Percentiles rank a stretch among this genome's conserved stretches.
Evolutionary conservation across 176 grass and related monocot genomes (phyloP).

Genomic region (Cenchrus fungigraminus): DNA sequence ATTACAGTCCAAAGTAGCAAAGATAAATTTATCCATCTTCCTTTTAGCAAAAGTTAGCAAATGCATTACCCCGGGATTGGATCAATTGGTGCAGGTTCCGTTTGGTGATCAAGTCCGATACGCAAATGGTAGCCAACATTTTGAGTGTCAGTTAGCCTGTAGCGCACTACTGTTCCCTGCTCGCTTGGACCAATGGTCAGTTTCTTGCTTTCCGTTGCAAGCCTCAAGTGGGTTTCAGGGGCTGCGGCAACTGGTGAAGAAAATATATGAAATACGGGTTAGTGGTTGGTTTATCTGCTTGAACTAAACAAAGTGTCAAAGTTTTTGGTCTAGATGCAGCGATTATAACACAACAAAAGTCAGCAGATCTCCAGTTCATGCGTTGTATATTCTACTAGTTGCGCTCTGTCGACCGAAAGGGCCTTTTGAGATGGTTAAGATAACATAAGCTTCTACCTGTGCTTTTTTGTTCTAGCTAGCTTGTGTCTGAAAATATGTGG

Average conservation of each 20-base stretch:
- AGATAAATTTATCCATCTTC: neutral
- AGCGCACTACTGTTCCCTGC: conserved; percentile 22
- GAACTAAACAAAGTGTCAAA: neutral
- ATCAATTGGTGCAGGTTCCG: conserved; percentile 26
- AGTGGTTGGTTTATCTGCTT: neutral
- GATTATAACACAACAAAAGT: neutral
- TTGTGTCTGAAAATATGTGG: neutral
- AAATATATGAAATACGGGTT: no score
- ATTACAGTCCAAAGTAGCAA: neutral
- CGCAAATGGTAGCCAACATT: neutral
- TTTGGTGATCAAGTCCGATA: conserved; percentile 7
- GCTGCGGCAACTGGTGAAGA: conserved; percentile 26
- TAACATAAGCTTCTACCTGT: neutral
- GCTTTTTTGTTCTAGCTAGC: neutral
- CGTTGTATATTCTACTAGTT: neutral
- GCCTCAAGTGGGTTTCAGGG: conserved; percentile 12
- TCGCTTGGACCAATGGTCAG: conserved; percentile 13
- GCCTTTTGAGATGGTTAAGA: neutral
- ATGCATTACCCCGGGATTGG: neutral
- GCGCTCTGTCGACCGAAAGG: neutral
- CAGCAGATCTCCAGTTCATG: neutral
- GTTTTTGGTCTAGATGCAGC: neutral
- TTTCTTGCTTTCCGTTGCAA: neutral
- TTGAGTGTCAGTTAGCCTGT: conserved; percentile 18
- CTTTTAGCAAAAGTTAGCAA: neutral